Conservation (phyloP, 805 yeast genomes). For the Kluyveromyces wickerhamii region DNA sequence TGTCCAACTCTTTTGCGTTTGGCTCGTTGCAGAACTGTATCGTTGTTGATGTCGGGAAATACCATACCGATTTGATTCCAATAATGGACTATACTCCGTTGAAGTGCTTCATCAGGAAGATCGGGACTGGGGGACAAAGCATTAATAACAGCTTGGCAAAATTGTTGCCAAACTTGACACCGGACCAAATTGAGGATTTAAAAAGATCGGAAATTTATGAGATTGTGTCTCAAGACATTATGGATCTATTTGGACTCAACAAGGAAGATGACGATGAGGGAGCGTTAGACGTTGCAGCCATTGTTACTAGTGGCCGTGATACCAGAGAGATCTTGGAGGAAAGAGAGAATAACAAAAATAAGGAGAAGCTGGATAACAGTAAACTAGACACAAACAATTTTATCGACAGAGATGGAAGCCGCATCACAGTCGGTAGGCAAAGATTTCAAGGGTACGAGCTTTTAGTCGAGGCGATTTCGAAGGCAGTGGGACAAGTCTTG, state of each 20-base stretch:
- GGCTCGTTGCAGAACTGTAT: constrained; percentile 57
- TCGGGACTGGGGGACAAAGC: constrained; percentile 53
- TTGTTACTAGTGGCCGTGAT: constrained; percentile 65
- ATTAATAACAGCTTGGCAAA: constrained; percentile 49
- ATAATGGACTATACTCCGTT: constrained; percentile 65
- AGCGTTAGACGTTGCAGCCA: constrained; percentile 79
- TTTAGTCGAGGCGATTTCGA: constrained; percentile 48
- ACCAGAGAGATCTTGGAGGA: constrained; percentile 64
- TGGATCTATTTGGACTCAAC: constrained; percentile 42
- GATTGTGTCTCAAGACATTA: constrained; percentile 63
- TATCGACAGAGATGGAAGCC: constrained; percentile 47
- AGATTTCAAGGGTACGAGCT: constrained; percentile 72
- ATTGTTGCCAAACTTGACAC: constrained; percentile 50
- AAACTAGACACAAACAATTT: constrained; percentile 71
- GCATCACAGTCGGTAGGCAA: constrained; percentile 74
- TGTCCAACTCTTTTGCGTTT: constrained; percentile 68
- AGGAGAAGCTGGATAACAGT: constrained; percentile 40
- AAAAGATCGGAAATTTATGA: constrained; percentile 73
- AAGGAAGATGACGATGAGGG: constrained; percentile 51
- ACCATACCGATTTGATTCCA: constrained; percentile 70
- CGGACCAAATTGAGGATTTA: constrained; percentile 59
- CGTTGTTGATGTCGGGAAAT: constrained; percentile 74
- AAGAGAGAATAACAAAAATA: constrained; percentile 43
- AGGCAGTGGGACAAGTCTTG: constrained; percentile 45
- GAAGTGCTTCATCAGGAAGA: constrained; percentile 42